Conservation (phyloP, 2,329 filamentous ascomycete species). For the Davidsoniella neocaledoniae region DNA sequence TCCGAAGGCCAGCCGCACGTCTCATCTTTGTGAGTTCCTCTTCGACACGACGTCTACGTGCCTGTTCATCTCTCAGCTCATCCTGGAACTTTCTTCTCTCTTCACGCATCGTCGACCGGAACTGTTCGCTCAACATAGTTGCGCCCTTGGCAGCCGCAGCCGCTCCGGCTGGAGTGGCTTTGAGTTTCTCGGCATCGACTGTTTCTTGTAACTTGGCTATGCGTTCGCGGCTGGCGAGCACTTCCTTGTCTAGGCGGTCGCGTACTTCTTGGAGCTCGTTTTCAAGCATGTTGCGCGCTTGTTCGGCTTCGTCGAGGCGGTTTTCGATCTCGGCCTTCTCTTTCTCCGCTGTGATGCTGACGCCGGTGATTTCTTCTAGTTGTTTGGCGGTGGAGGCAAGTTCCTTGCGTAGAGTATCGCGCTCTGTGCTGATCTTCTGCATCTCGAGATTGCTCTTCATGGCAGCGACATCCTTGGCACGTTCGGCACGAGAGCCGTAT, state of each 20-base stretch:
- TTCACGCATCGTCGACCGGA: conserved; percentile 37
- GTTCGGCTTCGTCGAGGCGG: conserved; percentile 25
- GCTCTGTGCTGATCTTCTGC: conserved; percentile 28
- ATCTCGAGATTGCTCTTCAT: conserved; percentile 32
- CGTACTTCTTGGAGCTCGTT: conserved; percentile 22
- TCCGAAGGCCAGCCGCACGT: conserved; percentile 24
- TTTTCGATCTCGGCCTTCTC: conserved; percentile 31
- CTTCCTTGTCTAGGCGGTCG: conserved; percentile 26
- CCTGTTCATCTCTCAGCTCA: conserved; percentile 35
- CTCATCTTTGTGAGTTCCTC: conserved; percentile 32
- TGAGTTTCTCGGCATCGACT: conserved; percentile 33
- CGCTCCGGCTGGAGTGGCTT: conserved; percentile 20
- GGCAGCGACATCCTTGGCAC: conserved; percentile 40
- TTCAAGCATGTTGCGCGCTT: conserved; percentile 22
- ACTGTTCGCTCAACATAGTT: conserved; percentile 38
- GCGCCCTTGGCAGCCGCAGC: conserved; percentile 26
- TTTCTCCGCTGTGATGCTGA: conserved; percentile 32
- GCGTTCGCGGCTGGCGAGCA: conserved; percentile 21
- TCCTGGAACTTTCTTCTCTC: conserved; percentile 41
- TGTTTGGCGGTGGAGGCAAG: conserved; percentile 33
- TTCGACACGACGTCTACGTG: conserved; percentile 29
- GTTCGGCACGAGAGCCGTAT: conserved; percentile 41
- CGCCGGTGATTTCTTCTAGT: conserved; percentile 35
- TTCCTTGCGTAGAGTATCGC: conserved; percentile 34
- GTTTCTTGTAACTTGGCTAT: conserved; percentile 31